Percentiles rank a stretch among this genome's conserved stretches.
phyloP scores from a whole-genome alignment of 2,329 filamentous ascomycete genomes.

The Arthroderma sp. region DNA sequence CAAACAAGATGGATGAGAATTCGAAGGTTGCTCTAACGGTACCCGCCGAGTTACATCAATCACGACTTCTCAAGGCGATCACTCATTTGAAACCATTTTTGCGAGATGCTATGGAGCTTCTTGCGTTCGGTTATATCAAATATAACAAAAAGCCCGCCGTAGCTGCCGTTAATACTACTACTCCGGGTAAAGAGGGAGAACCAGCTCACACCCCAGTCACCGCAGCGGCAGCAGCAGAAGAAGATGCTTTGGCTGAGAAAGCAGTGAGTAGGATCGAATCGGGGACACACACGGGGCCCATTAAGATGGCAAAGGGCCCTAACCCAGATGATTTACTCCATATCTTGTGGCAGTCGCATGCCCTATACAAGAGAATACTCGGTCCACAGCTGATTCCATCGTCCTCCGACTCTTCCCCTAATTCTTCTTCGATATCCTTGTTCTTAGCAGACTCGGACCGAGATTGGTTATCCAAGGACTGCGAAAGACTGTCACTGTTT shows the following conservation, averaged over 20 bases:
- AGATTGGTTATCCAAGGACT: neutral
- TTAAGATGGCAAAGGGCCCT: neutral
- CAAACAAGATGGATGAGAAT: no score
- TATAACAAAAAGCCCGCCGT: neutral
- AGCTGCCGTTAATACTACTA: neutral
- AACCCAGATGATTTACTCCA: neutral
- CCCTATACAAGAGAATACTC: neutral
- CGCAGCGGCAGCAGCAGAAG: neutral
- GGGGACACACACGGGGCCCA: no score
- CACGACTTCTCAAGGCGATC: constrained; percentile 4
- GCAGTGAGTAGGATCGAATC: neutral
- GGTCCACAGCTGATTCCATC: neutral
- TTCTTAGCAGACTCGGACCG: neutral
- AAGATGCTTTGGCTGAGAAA: neutral
- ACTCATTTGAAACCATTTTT: constrained; percentile 2
- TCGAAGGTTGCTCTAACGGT: neutral
- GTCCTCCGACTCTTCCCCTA: neutral
- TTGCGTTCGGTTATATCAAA: neutral
- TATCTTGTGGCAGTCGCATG: neutral
- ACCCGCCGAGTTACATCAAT: neutral
- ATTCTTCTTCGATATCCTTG: neutral
- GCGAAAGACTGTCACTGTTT: neutral
- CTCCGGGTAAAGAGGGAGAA: neutral
- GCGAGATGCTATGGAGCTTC: neutral
- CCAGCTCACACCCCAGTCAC: neutral